phyloP scores from a whole-genome alignment of 768 basidiomycete genomes.

The Naematelia aurantialba region DNA sequence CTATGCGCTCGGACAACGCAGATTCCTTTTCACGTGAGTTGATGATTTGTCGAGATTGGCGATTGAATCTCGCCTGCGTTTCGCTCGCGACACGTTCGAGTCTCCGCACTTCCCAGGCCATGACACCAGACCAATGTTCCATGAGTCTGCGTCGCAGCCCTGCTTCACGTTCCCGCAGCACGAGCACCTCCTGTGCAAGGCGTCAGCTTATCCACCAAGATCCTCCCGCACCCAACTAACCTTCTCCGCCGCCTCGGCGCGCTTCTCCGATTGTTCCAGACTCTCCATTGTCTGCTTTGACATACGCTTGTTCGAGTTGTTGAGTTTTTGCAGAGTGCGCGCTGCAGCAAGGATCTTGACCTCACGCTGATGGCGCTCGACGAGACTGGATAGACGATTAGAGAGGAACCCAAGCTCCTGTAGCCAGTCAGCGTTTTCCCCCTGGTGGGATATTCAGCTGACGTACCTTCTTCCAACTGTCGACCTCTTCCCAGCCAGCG shows the following conservation, averaged over 20 bases:
- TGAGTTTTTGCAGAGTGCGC: slow-evolving; percentile 49
- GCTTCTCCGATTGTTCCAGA: slow-evolving; percentile 48
- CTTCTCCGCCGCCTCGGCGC: slow-evolving; percentile 50
- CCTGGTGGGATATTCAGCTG: background rate
- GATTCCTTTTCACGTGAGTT: slow-evolving; percentile 31
- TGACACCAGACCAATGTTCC: slow-evolving; percentile 50
- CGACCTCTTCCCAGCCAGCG: slow-evolving; percentile 67
- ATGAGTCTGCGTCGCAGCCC: slow-evolving; percentile 42
- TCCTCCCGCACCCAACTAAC: slow-evolving; percentile 16
- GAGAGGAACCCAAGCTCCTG: slow-evolving; percentile 47
- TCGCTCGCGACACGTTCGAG: slow-evolving; percentile 36
- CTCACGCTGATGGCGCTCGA: slow-evolving; percentile 48
- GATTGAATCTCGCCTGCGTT: slow-evolving; percentile 26
- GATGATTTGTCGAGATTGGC: slow-evolving; percentile 25
- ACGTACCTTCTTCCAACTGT: slow-evolving; percentile 65
- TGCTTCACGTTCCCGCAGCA: slow-evolving; percentile 45
- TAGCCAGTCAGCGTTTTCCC: background rate
- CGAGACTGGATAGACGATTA: slow-evolving; percentile 38
- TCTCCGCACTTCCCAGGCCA: slow-evolving; percentile 51
- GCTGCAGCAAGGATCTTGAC: slow-evolving; percentile 52
- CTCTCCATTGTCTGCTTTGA: slow-evolving; percentile 50
- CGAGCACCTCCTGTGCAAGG: slow-evolving; percentile 43
- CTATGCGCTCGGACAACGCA: slow-evolving; percentile 24
- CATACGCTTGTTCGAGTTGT: slow-evolving; percentile 50
- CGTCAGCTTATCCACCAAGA: background rate